Base-by-base conservation (phyloP, 2,329 filamentous ascomycete genomes). In the Tricladium varicosporioides region DNA sequence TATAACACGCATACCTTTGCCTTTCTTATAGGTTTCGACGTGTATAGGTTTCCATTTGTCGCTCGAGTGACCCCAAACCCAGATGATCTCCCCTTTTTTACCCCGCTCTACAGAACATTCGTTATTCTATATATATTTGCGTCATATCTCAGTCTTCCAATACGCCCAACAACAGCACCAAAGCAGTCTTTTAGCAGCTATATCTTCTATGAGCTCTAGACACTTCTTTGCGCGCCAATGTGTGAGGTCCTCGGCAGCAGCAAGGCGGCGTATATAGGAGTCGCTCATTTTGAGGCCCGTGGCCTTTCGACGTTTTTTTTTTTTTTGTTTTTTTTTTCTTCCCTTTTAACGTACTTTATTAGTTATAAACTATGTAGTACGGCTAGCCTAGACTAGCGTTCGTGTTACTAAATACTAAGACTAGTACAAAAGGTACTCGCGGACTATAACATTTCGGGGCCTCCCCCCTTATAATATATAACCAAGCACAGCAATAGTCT, bases 41-140 rank as follows among this genome's bases (percentile, higher is more conserved):
- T 47, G 40, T n/a, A 47, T 13, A 2, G 15, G 42, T 16, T 54
- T 51, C 51, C 46, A 58, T 54, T 58, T 58, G 8, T 58, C 33
- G 3, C 1, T 10, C 10, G 40, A 11, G 16, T 14, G 18, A 22
- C 53, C 51, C 19, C 13, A 53, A 11, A 47, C 42, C 42, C 16
- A 36, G 15, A 46, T 15, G 7, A 22, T 5, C 3, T 19, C 27
- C 15, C 36, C 47, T 9, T 43, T 43, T 5, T 16, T 31, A 5
- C 47, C 51, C n/a, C 51, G 42, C 51, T 53, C 51, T 15, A 36
- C 42, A 16, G 43, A 53, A 48, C 42, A 46, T n/a, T 40, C 33
- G n/a, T 40, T n/a, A 40, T n/a, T 40, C 33, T n/a, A 40, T n/a
- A 40, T 40, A 40, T 47, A 47, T 10, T 47, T 33, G 2, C 51